Base-by-base conservation (phyloP, 441 rosid species). In the Flueggea neowawraea region DNA sequence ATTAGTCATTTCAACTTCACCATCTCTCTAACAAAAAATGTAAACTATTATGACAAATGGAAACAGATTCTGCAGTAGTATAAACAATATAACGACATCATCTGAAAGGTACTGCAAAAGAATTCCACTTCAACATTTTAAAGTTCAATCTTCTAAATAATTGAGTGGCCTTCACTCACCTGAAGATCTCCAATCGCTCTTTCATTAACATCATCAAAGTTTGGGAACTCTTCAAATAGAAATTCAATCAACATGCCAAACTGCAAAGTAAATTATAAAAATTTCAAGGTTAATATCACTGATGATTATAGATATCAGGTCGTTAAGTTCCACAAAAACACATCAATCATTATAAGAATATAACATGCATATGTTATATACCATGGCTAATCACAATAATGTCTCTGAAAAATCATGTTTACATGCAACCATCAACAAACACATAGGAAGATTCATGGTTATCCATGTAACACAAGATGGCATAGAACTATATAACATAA, bases 211-310 rank as follows among this genome's bases (percentile, higher is more conserved):
- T 79, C 86, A 62, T 91, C 92, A 41, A 71, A 61, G 69, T 84
- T 82, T 6, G 96, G 90, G 55, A 84, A 86, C 73, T 76, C 81
- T 58, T 91, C 96, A 64, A 94, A 94, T 57, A 91, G 94, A 70
- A 71, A 86, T 72, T 94, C 99, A 71, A 94, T 91, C 77, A 91
- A 68, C 99, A 94, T 94, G 39, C 97, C 99, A 69, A 95, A 95
- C 99, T 94, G 89, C 80, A 80, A 67, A 68, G 62, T 16, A 72
- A 51, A 65, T 47, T 49, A 31, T 13, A 31, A 53, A 3, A 54
- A 55, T 11, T 47, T 47, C 4, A 10, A 47, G 50, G 50, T 47
- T 47, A 9, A 14, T 47, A 0, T 47, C 0, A 14, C 1, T 47
- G 50, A 47, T 4, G 5, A 47, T 10, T 4, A 47, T 1, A 14